phyloP scores from a whole-genome alignment of 1,284 basidiomycete species.

The Ceratobasidium sp. region DNA sequence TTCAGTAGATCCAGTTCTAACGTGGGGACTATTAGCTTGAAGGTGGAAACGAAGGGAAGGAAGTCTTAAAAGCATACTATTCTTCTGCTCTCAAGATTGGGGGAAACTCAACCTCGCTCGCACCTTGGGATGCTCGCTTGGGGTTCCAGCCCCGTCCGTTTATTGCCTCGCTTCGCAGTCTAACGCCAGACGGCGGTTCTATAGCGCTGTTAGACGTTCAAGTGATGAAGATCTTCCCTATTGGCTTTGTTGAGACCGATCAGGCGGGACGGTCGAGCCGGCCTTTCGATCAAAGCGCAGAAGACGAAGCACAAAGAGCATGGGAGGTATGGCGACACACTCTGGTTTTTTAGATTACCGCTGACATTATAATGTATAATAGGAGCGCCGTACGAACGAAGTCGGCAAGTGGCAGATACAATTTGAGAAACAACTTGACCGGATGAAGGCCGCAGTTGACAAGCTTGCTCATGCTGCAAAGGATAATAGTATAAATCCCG shows the following conservation, averaged over 20 bases:
- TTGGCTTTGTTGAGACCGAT: conserved; percentile 49
- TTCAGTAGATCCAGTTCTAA: background rate
- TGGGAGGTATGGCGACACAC: conserved; percentile 75
- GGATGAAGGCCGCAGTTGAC: conserved; percentile 62
- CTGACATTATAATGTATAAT: too few relatives aligned
- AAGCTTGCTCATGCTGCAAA: conserved; percentile 62
- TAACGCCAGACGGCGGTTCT: conserved; percentile 83
- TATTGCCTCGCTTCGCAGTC: conserved; percentile 77
- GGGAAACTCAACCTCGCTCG: conserved; percentile 87
- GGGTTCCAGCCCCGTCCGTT: conserved; percentile 72
- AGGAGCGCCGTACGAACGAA: conserved; percentile 63
- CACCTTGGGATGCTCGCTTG: conserved; percentile 86
- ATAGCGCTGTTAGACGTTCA: conserved; percentile 80
- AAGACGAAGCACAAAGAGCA: conserved; percentile 68
- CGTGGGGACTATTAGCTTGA: conserved; percentile 61
- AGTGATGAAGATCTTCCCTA: conserved; percentile 65
- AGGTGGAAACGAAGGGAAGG: conserved; percentile 76
- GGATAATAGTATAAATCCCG: conserved; percentile 53
- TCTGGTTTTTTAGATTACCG: too few relatives aligned
- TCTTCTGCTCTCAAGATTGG: conserved; percentile 68
- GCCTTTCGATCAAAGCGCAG: conserved; percentile 67
- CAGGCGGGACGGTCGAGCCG: conserved; percentile 56
- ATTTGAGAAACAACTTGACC: conserved; percentile 60
- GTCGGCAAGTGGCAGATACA: conserved; percentile 61
- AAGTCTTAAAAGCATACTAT: conserved; percentile 83